These are phyloP conservation scores for Mycena floridula DNA, from an alignment of 768 basidiomycete genomes.

Conservation along the genomic window DNA sequence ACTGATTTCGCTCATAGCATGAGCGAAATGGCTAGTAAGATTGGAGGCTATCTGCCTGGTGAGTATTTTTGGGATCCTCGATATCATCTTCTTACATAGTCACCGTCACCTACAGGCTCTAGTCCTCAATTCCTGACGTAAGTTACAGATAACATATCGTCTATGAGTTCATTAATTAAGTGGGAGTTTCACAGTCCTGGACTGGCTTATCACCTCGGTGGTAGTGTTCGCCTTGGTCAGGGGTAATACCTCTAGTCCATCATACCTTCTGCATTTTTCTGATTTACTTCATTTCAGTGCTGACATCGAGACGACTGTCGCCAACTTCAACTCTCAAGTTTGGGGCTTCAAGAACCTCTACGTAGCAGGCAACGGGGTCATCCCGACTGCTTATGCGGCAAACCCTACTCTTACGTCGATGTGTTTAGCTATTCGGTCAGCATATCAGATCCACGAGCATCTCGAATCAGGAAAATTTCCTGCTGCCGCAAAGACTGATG, in stretches of 20 bases:
- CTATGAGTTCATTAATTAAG: background rate
- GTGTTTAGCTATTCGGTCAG: too few species aligned
- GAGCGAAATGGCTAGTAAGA: too few species aligned
- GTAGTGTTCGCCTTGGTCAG: too few species aligned
- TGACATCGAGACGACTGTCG: background rate
- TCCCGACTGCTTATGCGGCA: background rate
- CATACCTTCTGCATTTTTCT: background rate
- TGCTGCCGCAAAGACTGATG: too few species aligned
- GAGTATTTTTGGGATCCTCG: background rate
- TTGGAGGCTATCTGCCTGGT: background rate
- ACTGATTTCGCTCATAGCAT: too few species aligned
- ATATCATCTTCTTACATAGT: background rate
- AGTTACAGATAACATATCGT: background rate
- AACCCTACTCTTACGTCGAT: background rate
- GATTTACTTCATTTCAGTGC: background rate
- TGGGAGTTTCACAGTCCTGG: background rate
- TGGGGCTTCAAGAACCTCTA: background rate
- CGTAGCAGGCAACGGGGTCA: background rate
- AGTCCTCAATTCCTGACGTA: background rate
- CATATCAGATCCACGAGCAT: too few species aligned
- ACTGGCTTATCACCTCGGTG: background rate
- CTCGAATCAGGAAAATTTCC: too few species aligned
- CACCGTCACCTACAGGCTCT: background rate
- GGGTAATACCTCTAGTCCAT: too few species aligned
- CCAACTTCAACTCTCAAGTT: background rate